Evolutionary conservation across 257 asterid genomes (phyloP).

Genomic region (Solanum peruvianum): DNA sequence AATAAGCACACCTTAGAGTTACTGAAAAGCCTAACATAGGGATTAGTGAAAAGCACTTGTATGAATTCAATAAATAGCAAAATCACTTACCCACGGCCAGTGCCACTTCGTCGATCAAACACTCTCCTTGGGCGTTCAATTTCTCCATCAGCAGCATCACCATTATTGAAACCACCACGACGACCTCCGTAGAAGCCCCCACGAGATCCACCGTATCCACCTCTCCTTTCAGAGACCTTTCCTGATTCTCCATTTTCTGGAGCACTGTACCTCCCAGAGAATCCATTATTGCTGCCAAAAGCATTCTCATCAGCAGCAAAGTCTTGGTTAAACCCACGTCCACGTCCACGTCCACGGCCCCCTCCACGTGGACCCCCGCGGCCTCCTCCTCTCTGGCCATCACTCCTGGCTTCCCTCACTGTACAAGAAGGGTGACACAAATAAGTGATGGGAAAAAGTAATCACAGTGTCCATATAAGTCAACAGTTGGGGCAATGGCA

Average conservation of each 20-base stretch:
- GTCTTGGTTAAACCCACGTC: constrained; percentile 31
- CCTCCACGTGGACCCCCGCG: constrained; percentile 26
- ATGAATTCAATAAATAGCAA: not conserved
- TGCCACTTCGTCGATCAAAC: constrained; percentile 31
- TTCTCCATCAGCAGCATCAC: constrained; percentile 7
- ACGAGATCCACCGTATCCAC: constrained; percentile 17
- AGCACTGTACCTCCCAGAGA: constrained; percentile 8
- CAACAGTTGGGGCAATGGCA: not conserved
- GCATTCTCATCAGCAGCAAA: constrained; percentile 15
- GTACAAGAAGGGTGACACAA: not conserved
- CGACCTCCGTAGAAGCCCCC: constrained; percentile 23
- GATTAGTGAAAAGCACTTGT: not conserved
- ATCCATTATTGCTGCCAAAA: constrained; percentile 20
- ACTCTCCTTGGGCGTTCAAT: constrained; percentile 18
- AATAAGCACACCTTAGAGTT: too few species aligned
- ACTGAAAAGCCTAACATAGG: not conserved
- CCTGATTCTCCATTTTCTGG: constrained; percentile 21
- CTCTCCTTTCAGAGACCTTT: constrained; percentile 15
- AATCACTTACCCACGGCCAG: constrained; percentile 31
- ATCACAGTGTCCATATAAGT: not conserved
- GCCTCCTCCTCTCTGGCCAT: constrained; percentile 22
- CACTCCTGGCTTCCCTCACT: constrained; percentile 31
- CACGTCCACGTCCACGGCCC: constrained; percentile 13
- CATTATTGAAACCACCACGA: constrained; percentile 26
- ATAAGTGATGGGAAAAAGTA: not conserved